phyloP scores from a whole-genome alignment of 1,284 basidiomycete species.

The Austroboletus rostrupii region DNA sequence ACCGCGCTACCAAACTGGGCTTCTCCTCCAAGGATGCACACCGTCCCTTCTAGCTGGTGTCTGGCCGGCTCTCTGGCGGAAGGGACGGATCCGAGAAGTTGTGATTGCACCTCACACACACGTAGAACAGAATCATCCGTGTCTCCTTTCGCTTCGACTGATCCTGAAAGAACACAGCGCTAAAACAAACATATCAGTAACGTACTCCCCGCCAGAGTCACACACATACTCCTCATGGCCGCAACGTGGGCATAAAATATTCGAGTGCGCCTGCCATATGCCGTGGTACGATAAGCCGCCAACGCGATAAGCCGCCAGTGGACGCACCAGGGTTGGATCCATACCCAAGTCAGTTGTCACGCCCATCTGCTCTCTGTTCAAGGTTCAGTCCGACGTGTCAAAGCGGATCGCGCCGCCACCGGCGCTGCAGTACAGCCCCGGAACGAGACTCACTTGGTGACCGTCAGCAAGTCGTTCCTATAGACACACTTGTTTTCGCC shows the following conservation, averaged over 20 bases:
- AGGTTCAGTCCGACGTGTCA: background rate
- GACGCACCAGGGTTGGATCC: constrained; percentile 85
- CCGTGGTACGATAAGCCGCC: background rate
- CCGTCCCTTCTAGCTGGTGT: constrained; percentile 17
- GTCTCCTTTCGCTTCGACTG: constrained; percentile 92
- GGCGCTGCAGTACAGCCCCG: background rate
- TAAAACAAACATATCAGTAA: constrained; percentile 31
- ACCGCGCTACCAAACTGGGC: background rate
- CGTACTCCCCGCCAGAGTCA: constrained; percentile 3
- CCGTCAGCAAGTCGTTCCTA: constrained; percentile 89
- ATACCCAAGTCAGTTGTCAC: constrained; percentile 86
- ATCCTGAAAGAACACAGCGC: constrained; percentile 90
- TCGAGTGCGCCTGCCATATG: constrained; percentile 59
- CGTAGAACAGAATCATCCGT: constrained; percentile 89
- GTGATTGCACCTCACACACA: constrained; percentile 83
- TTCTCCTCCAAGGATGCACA: too few relatives aligned
- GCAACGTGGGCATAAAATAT: constrained; percentile 68
- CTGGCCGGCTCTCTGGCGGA: constrained; percentile 27
- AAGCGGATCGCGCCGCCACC: constrained; percentile 10
- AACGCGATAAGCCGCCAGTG: background rate
- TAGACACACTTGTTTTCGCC: constrained; percentile 89
- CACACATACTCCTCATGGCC: constrained; percentile 66
- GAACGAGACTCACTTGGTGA: constrained; percentile 73
- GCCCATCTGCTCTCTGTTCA: constrained; percentile 82
- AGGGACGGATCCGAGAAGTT: constrained; percentile 72